Evolutionary conservation across 1,284 basidiomycete genomes (phyloP), one percentile per base, ranked within the genome.

Genomic region (Naganishia sp.): DNA sequence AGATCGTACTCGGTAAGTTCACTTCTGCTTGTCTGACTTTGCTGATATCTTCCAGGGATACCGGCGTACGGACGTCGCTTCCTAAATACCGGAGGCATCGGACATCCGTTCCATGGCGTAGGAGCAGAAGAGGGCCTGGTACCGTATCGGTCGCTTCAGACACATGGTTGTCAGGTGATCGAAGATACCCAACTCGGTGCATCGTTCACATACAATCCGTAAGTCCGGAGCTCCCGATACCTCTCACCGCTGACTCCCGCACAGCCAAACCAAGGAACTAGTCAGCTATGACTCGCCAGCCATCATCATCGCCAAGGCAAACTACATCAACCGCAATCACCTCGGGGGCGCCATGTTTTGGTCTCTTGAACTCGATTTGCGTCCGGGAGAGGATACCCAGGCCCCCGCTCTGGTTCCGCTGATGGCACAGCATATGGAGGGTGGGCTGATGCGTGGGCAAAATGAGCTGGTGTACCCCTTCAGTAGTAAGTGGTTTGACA

Each of bases 1-100:
- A 95, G 81, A 85, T 95, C 55, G 87, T 86, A 36, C 82, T 95
- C 73, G 92, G 92, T 85, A 74, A 74, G 77, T 75, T 61, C 3
- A n/a, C 31, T 68, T 28, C 2, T n/a, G 21, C 71, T 69, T 11
- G n/a, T 18, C 23, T 33, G 52, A 39, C 6, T 63, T 45, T 10
- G n/a, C 64, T 60, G 31, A 28, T 44, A 45, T 44, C 64, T 54
- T 16, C 6, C 15, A 88, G 88, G 92, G 6, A 87, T 94, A 74
- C 92, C 92, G 1, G 80, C 92, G 2, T 93, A 93, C 73, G 92
- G 92, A 0, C 87, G 90, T 67, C 87, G 88, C 0, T 97, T 95
- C 77, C 86, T 89, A 75, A 81, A 86, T 55, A 94, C 92, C 0
- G 77, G 78, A 50, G 92, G 92, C 0, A 84, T 92, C 44, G 90